Base-by-base conservation (phyloP, 2,329 filamentous ascomycete genomes). In the Rhynchosporium graminicola region DNA sequence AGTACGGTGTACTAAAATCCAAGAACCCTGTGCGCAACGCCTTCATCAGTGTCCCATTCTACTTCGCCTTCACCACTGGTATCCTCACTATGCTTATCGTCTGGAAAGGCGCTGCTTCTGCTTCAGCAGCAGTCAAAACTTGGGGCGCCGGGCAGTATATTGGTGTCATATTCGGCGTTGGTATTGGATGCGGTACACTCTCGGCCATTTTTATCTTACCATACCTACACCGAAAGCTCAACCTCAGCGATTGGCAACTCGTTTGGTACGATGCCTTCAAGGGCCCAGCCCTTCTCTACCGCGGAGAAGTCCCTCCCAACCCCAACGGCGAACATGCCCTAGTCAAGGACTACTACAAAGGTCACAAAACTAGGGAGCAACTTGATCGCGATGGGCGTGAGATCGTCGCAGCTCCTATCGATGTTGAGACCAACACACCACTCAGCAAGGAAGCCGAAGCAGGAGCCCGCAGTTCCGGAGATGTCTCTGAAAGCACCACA, bases 171-270 rank as follows among this genome's bases (percentile, higher is more conserved):
- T 73, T 74, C 38, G 78, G 77, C 60, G 75, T 78, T 48, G 76
- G 75, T 57, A 71, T 69, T 46, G 77, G 72, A 59, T 74, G 77
- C 36, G 71, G 73, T 7, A 40, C 75, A 26, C 66, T 82, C n/a
- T 66, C 76, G 38, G 69, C 67, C 55, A 62, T 77, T 51, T 81
- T 82, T 73, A 76, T 82, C 71, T 72, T 82, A 28, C 80, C 80
- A n/a, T 82, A 76, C 68, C 70, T 81, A 43, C 71, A 80, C 61
- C 74, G 76, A 62, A 76, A 75, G 57, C 73, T 82, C 45, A 68
- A 79, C 56, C 70, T 74, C 61, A 74, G 79, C 54, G 80, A 82
- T 67, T 77, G 76, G 72, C 70, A 74, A 33, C 67, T 82, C 12
- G 76, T 75, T 61, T 72, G 72, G 66, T 80, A 75, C 71, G 70